Conservation (phyloP, 106 monocot species). For the Dendrobium catenatum region DNA sequence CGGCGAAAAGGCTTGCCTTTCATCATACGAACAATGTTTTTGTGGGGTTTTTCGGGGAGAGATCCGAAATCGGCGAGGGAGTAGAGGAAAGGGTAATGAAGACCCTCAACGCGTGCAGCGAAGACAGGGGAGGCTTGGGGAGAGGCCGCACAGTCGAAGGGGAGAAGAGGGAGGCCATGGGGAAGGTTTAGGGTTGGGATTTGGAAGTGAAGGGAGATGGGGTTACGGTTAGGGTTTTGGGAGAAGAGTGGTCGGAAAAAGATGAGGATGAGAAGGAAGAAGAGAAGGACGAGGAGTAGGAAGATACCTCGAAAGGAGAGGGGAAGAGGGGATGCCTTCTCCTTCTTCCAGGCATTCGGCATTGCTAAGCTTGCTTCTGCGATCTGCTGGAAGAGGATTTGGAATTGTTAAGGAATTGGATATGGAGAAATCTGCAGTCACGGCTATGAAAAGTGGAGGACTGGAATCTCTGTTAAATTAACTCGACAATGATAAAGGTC, state of each 20-base stretch:
- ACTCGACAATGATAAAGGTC: too few relatives aligned
- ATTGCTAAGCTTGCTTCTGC: conserved; percentile 18
- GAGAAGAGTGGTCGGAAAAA: conserved; percentile 10
- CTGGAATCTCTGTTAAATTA: too few relatives aligned
- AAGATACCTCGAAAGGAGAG: conserved; percentile 30
- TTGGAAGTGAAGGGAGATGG: background rate
- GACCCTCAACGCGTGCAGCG: conserved; percentile 72
- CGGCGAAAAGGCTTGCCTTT: conserved; percentile 85
- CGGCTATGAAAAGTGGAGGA: too few relatives aligned
- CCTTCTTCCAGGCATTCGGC: conserved; percentile 69
- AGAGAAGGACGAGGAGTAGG: conserved; percentile 12
- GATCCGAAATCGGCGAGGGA: conserved; percentile 86
- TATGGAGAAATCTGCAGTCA: too few relatives aligned
- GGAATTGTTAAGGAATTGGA: too few relatives aligned
- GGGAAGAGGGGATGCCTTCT: conserved; percentile 23
- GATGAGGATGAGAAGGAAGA: conserved; percentile 16
- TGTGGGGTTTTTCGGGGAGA: conserved; percentile 94
- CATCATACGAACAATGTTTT: conserved; percentile 84
- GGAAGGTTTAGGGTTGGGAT: conserved; percentile 13
- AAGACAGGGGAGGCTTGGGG: conserved; percentile 85
- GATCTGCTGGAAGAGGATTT: background rate
- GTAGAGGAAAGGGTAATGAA: conserved; percentile 75
- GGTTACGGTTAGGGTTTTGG: conserved; percentile 6
- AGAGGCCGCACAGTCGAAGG: conserved; percentile 64
- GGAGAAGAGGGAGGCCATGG: conserved; percentile 20